Percentiles rank a stretch among this genome's conserved stretches.
Conservation (phyloP, 208 protist species). For the Wallacemonas sp. region DNA sequence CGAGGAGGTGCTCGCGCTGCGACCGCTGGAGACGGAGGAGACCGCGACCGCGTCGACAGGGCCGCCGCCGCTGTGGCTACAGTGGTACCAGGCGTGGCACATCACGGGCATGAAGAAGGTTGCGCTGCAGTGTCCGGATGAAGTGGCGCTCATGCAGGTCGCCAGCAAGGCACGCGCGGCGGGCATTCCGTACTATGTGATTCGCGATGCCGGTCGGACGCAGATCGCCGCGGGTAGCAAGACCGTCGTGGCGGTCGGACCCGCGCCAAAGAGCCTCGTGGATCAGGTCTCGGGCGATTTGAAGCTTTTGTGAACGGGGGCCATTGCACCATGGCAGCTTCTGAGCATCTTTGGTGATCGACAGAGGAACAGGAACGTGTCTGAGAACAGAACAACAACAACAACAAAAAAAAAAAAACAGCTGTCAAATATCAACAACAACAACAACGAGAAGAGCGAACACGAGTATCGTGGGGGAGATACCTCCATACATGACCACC, state of each 20-base stretch:
- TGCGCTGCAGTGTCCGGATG: constrained; percentile 72
- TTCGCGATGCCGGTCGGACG: constrained; percentile 93
- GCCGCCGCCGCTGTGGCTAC: constrained; percentile 33
- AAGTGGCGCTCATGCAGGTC: constrained; percentile 66
- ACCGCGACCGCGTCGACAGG: constrained; percentile 28
- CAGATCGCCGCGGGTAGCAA: constrained; percentile 91
- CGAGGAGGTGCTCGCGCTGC: constrained; percentile 46
- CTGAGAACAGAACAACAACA: not conserved
- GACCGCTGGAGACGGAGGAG: constrained; percentile 29
- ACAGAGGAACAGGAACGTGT: not conserved
- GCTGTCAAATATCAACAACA: no score
- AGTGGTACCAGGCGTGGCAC: constrained; percentile 80
- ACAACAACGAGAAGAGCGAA: no score
- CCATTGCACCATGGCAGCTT: no score
- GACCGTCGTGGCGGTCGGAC: constrained; percentile 91
- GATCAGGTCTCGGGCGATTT: constrained; percentile 88
- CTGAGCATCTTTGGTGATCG: not conserved
- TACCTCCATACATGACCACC: no score
- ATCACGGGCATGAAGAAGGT: constrained; percentile 78
- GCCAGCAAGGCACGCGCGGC: constrained; percentile 37
- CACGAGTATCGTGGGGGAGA: no score
- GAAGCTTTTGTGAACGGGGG: constrained; percentile 93
- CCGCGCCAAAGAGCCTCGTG: constrained; percentile 73
- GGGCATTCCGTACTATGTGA: constrained; percentile 68
- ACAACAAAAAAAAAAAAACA: not conserved